Base-by-base conservation (phyloP, 768 basidiomycete species). In the Clitopilus hobsonii region DNA sequence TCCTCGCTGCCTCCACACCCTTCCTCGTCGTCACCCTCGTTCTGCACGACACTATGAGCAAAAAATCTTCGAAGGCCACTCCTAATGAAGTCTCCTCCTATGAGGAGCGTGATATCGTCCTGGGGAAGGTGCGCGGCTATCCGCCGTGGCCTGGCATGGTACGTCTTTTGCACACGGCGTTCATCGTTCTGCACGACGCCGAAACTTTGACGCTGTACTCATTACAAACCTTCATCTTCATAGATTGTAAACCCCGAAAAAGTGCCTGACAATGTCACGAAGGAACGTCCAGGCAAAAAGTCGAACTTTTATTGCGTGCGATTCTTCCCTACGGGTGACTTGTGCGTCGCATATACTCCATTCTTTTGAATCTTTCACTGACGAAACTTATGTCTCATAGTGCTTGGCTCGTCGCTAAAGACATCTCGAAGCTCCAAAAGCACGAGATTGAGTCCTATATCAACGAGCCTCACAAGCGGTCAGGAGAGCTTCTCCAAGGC, bases 141-240 rank as follows among this genome's bases (percentile, higher is more conserved):
- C 94, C 97, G 1, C 80, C 89, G 3, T 99, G 97, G 97, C 97
- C 94, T 53, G 92, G 85, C 68, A 89, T 91, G 76, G 96, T 96
- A 67, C 72, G 91, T 56, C 30, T 29, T 52, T 24, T 36, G 24
- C 18, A 23, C 20, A 8, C 14, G 14, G 29, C 10, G 53, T n/a
- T n/a, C n/a, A n/a, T n/a, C n/a, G n/a, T n/a, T n/a, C n/a, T n/a
- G n/a, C n/a, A n/a, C n/a, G n/a, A n/a, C 26, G 18, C 25, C 24
- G 6, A 11, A 5, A 22, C 13, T 30, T 20, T 24, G 38, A 48
- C 52, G 8, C 10, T 16, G 18, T 45, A 23, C 52, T 55, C 11
- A 53, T 56, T 55, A 23, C 28, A 25, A 57, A n/a, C 11, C n/a
- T n/a, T 20, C n/a, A 11, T 4, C 52, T 25, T 63, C n/a, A 20